phyloP scores from a whole-genome alignment of 2,329 filamentous ascomycete genomes.

The Thelonectria rubi region DNA sequence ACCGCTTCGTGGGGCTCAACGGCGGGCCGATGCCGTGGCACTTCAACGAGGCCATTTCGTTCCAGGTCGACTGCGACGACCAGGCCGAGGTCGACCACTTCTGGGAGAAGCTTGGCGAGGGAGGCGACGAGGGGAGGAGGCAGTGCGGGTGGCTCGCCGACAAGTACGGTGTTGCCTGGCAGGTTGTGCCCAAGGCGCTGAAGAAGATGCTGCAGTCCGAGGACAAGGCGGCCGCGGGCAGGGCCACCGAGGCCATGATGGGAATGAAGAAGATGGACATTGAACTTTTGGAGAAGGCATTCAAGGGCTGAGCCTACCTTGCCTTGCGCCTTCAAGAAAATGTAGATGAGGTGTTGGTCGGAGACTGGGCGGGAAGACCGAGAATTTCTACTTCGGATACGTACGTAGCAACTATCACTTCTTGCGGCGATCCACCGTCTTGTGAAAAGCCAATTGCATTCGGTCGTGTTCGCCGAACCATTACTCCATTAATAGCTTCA shows the following conservation, averaged over 20 bases:
- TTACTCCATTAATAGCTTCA: background rate
- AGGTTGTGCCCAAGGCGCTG: conserved; percentile 53
- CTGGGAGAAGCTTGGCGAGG: conserved; percentile 54
- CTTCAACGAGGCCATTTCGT: conserved; percentile 53
- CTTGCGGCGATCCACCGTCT: background rate
- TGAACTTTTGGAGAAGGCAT: conserved; percentile 48
- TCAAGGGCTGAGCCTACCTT: conserved; percentile 21
- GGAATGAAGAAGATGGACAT: conserved; percentile 56
- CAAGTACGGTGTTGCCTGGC: conserved; percentile 57
- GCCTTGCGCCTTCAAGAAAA: background rate
- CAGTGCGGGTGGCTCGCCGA: conserved; percentile 58
- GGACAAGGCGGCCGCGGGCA: conserved; percentile 47
- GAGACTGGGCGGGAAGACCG: background rate
- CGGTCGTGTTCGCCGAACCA: background rate
- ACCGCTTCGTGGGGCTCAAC: conserved; percentile 54
- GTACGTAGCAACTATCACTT: background rate
- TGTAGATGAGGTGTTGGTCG: background rate
- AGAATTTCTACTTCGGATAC: background rate
- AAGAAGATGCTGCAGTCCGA: conserved; percentile 47
- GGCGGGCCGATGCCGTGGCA: conserved; percentile 52
- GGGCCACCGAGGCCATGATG: conserved; percentile 50
- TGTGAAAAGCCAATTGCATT: background rate
- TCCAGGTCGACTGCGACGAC: conserved; percentile 55
- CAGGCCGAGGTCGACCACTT: conserved; percentile 59
- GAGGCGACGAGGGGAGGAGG: conserved; percentile 48